A percentile compares a stretch with the other conserved stretches of the same genome.
These are phyloP conservation scores for Aureobasidium sp. DNA, from an alignment of 2,329 filamentous ascomycete genomes.

Conservation along the genomic window DNA sequence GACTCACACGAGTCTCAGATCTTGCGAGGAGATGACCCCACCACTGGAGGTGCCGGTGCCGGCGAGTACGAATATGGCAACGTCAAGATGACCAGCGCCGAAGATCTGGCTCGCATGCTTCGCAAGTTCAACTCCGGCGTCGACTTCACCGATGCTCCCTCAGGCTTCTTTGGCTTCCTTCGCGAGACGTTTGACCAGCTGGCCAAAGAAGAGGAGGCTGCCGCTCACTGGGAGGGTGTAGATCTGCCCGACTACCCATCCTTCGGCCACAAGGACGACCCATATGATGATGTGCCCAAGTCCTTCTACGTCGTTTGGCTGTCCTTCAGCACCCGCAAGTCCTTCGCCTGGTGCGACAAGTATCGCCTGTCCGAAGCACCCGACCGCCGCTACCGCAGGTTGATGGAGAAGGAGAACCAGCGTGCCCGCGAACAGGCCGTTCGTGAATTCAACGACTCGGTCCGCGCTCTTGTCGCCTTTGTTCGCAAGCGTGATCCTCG, in stretches of 20 bases:
- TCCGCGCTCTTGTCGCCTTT: constrained; percentile 77
- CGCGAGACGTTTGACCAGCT: constrained; percentile 70
- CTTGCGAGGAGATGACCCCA: constrained; percentile 54
- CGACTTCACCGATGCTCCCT: constrained; percentile 69
- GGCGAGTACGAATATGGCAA: constrained; percentile 56
- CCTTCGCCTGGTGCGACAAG: constrained; percentile 81
- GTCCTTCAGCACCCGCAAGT: constrained; percentile 73
- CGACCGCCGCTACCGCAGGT: constrained; percentile 68
- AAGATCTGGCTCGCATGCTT: constrained; percentile 70
- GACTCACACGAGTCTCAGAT: constrained; percentile 88
- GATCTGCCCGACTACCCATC: constrained; percentile 62
- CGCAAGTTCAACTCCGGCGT: constrained; percentile 69
- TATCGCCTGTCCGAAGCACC: constrained; percentile 79
- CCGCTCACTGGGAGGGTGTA: constrained; percentile 58
- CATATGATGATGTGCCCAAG: constrained; percentile 66
- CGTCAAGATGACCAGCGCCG: constrained; percentile 66
- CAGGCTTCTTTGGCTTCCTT: constrained; percentile 77
- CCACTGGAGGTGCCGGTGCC: constrained; percentile 28
- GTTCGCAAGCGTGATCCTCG: constrained; percentile 85
- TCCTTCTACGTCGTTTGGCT: constrained; percentile 76
- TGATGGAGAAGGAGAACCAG: constrained; percentile 95
- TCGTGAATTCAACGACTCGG: constrained; percentile 85
- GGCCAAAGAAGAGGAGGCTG: constrained; percentile 68
- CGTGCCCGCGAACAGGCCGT: constrained; percentile 72
- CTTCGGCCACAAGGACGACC: constrained; percentile 69